These are phyloP conservation scores for Talaromyces islandicus DNA, from an alignment of 2,329 filamentous ascomycete genomes.

Conservation along the genomic window DNA sequence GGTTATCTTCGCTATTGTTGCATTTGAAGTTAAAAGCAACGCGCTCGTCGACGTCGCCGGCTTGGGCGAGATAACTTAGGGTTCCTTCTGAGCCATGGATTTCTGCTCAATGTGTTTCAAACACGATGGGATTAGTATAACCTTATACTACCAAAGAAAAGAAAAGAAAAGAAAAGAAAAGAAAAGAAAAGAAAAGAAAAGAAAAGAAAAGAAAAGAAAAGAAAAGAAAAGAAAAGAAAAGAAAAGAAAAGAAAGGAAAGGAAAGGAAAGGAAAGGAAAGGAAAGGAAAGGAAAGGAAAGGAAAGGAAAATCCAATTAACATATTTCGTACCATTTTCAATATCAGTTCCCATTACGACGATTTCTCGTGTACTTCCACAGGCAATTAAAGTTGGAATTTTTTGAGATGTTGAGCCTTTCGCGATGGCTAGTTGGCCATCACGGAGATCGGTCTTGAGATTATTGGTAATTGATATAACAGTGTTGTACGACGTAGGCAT, in stretches of 20 bases:
- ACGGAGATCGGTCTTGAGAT: constrained; percentile 7
- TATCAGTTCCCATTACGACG: background rate
- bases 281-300: too few species aligned
- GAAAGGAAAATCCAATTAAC: background rate
- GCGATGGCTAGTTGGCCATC: background rate
- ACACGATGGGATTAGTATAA: background rate
- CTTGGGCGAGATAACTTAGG: background rate
- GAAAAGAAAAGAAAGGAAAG: too few species aligned
- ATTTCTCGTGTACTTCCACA: constrained; percentile 1
- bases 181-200: too few species aligned
- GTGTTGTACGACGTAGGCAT: constrained; percentile 10
- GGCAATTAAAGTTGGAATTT: background rate
- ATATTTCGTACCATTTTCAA: background rate
- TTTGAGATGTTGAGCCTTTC: background rate
- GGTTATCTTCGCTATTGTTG: constrained; percentile 4
- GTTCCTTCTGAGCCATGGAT: background rate
- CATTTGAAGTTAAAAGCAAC: constrained; percentile 8
- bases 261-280: too few species aligned
- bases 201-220: too few species aligned
- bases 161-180: too few species aligned
- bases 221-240: too few species aligned
- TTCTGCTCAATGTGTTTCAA: background rate
- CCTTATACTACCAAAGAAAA: too few species aligned
- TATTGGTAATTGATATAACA: constrained; percentile 8
- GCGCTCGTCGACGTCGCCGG: background rate